phyloP scores from a whole-genome alignment of 805 yeast species.

The Schwanniomyces sp. region DNA sequence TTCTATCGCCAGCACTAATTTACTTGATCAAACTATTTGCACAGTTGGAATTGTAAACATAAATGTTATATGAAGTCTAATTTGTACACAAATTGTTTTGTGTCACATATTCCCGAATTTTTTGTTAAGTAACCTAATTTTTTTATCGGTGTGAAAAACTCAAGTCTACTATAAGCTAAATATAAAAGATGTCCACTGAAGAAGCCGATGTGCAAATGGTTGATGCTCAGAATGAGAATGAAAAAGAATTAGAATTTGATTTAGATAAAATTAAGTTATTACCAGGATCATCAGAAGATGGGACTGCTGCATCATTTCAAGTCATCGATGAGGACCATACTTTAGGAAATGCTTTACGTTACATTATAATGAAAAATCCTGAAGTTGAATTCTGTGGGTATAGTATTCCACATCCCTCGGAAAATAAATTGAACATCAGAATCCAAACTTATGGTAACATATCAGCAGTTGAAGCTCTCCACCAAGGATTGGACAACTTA shows the following conservation, averaged over 20 bases:
- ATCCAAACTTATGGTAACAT: slow-evolving; percentile 87
- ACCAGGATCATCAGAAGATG: slow-evolving; percentile 91
- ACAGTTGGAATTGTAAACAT: neutral
- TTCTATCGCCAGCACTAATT: neutral
- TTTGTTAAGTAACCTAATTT: neutral
- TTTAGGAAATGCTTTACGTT: slow-evolving; percentile 88
- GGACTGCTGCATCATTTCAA: slow-evolving; percentile 92
- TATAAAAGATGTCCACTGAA: slow-evolving; percentile 19
- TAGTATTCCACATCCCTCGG: slow-evolving; percentile 98
- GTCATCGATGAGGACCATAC: slow-evolving; percentile 95
- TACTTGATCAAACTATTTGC: neutral
- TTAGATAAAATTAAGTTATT: slow-evolving; percentile 62
- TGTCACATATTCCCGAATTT: neutral
- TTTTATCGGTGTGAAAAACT: neutral
- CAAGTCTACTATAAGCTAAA: neutral
- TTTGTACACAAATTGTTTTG: neutral
- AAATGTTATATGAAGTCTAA: neutral
- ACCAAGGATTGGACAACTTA: slow-evolving; percentile 86
- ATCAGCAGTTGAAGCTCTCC: slow-evolving; percentile 90
- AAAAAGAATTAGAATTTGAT: slow-evolving; percentile 50
- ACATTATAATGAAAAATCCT: slow-evolving; percentile 95
- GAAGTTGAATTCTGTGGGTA: slow-evolving; percentile 98
- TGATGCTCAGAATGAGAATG: slow-evolving; percentile 27
- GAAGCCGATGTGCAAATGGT: slow-evolving; percentile 19
- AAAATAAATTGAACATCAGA: slow-evolving; percentile 81